Conservation (phyloP, 2,329 filamentous ascomycete genomes). For the Fusarium beomiforme region DNA sequence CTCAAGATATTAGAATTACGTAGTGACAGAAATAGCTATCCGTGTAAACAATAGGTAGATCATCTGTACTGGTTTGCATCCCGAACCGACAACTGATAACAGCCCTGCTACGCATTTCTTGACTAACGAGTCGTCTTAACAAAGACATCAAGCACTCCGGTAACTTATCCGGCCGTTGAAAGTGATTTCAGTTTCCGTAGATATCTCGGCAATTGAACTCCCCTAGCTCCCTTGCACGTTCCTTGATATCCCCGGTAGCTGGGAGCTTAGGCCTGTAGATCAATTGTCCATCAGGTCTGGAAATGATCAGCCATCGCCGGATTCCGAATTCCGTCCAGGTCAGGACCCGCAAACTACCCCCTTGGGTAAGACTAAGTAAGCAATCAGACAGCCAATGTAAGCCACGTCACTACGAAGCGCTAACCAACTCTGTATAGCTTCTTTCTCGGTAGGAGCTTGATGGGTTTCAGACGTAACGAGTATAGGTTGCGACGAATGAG, state of each 20-base stretch:
- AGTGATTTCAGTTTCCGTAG: neutral
- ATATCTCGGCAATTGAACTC: neutral
- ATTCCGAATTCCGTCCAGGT: neutral
- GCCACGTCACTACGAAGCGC: too few species aligned
- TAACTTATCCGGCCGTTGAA: rapidly evolving
- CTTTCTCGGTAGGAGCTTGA: rapidly evolving
- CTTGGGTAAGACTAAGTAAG: neutral
- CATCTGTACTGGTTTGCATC: too few species aligned
- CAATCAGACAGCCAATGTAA: neutral
- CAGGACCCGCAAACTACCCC: neutral
- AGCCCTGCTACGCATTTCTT: too few species aligned
- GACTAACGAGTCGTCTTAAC: too few species aligned
- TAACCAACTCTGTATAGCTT: neutral
- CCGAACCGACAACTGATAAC: too few species aligned
- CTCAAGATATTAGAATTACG: too few species aligned
- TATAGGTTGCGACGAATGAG: neutral
- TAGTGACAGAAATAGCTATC: too few species aligned
- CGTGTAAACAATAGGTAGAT: too few species aligned
- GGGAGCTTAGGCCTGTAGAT: neutral
- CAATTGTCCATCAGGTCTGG: rapidly evolving
- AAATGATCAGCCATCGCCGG: neutral
- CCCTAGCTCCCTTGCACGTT: neutral
- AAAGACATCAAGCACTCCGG: neutral
- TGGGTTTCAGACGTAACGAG: rapidly evolving
- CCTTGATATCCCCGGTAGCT: neutral